Base-by-base conservation (phyloP, 768 basidiomycete genomes). In the Tricholoma sp. region DNA sequence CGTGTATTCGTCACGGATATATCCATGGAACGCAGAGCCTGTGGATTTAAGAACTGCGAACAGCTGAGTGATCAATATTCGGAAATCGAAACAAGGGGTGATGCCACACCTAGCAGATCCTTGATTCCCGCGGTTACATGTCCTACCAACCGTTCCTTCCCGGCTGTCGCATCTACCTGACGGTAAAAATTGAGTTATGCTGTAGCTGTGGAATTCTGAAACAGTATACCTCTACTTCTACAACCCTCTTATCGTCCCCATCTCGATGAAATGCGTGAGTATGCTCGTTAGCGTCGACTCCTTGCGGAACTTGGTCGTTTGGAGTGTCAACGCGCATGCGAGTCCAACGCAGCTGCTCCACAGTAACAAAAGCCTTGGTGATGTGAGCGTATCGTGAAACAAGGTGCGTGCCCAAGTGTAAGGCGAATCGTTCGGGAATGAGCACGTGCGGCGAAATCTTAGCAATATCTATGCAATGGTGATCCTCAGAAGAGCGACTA, bases 401-500 rank as follows among this genome's bases (percentile, higher is more conserved):
- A 41, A 97, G 76, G 72, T 94, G 88, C 0, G 87, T 82, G 1
- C 82, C 94, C 9, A 98, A 76, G 63, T 98, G 92, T 8, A 96
- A 76, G 0, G 89, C 95, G 65, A 98, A 98, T 50, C 82, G 79
- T 64, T 94, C 91, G 0, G 94, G 86, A 42, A 79, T 76, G 47
- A 97, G 82, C 56, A 97, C 81, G 64, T 97, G 80, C 3, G 94
- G 92, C 0, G 94, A 96, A 11, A 84, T 80, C 72, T 98, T 98
- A 28, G 95, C 92, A 17, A 95, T 73, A 61, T 89, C 89, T 91
- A 11, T 6, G 15, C 7, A 7, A 13, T 12, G n/a, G 13, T 45
- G 4, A 12, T 42, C 17, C 9, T 11, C 13, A 15, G 20, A 2
- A 10, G 3, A 28, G 24, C 2, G 12, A 13, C 11, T 24, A 24